A percentile compares a stretch with the other conserved stretches of the same genome.
Evolutionary conservation across 495 filamentous ascomycete genomes (phyloP).

Genomic region (Aspergillus olivimuriae): DNA sequence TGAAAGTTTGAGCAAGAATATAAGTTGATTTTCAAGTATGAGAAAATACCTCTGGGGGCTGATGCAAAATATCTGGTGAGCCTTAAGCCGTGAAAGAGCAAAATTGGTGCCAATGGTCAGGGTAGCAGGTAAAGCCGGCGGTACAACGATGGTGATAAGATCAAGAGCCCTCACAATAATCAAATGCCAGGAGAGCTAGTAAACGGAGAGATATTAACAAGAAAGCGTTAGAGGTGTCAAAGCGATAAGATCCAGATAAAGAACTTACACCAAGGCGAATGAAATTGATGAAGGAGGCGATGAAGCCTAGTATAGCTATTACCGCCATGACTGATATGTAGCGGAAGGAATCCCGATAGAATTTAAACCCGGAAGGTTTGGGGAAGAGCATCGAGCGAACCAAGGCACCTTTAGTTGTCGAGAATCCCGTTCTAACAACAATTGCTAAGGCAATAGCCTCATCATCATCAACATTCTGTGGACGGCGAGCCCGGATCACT

Average conservation of each 20-base stretch:
- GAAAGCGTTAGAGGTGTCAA: constrained; percentile 25
- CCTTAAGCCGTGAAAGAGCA: constrained; percentile 77
- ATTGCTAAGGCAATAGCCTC: constrained; percentile 90
- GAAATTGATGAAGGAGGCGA: constrained; percentile 90
- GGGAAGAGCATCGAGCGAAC: constrained; percentile 99
- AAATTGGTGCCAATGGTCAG: constrained; percentile 96
- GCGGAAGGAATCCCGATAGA: constrained; percentile 94
- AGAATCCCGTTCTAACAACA: constrained; percentile 89
- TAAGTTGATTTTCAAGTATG: neutral
- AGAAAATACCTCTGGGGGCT: constrained; percentile 67
- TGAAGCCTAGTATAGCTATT: constrained; percentile 83
- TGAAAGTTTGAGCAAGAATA: constrained; percentile 4
- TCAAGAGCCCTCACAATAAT: constrained; percentile 91
- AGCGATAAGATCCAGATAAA: neutral
- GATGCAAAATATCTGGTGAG: constrained; percentile 91
- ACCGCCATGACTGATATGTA: constrained; percentile 96
- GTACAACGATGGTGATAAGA: constrained; percentile 96
- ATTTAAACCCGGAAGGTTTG: constrained; percentile 95
- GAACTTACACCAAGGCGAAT: constrained; percentile 60
- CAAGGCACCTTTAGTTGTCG: constrained; percentile 92
- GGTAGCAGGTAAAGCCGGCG: constrained; percentile 93
- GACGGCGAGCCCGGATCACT: constrained; percentile 82
- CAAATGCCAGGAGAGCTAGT: constrained; percentile 69
- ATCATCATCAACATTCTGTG: constrained; percentile 77
- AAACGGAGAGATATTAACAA: too few species aligned